Percentiles rank a stretch among this genome's conserved stretches.
Conservation (phyloP, 805 yeast species). For the Metschnikowia lochheadii region DNA sequence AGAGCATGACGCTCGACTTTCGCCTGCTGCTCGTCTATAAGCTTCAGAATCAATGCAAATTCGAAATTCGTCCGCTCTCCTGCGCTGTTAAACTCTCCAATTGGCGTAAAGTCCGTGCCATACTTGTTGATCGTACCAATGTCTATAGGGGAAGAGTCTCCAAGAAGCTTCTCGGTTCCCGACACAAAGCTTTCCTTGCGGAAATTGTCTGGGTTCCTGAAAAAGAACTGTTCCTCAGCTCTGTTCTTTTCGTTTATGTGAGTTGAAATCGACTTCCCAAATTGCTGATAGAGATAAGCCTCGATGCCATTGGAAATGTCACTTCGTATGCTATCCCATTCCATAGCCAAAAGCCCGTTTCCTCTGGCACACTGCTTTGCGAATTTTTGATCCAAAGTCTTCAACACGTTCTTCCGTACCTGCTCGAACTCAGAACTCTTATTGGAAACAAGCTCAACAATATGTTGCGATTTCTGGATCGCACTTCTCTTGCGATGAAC, state of each 20-base stretch:
- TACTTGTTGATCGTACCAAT: slow-evolving; percentile 12
- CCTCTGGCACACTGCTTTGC: slow-evolving; percentile 33
- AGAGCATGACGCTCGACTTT: not conserved
- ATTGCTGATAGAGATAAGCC: slow-evolving; percentile 29
- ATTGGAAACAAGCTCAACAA: slow-evolving; percentile 28
- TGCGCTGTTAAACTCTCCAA: slow-evolving; percentile 31
- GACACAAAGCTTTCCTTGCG: slow-evolving; percentile 9
- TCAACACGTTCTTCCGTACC: slow-evolving; percentile 24
- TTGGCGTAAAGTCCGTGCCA: slow-evolving; percentile 27
- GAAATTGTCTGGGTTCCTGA: slow-evolving; percentile 11
- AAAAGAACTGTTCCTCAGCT: slow-evolving; percentile 13
- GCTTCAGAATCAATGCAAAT: slow-evolving; percentile 22
- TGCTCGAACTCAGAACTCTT: slow-evolving; percentile 25
- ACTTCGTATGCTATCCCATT: slow-evolving; percentile 41
- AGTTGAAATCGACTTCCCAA: slow-evolving; percentile 23
- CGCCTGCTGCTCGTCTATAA: slow-evolving; percentile 8
- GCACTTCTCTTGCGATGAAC: slow-evolving; percentile 19
- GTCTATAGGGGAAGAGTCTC: slow-evolving; percentile 17
- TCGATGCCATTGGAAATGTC: slow-evolving; percentile 37
- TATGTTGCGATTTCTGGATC: slow-evolving; percentile 22
- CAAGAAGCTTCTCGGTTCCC: slow-evolving; percentile 9
- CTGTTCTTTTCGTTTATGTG: slow-evolving; percentile 9
- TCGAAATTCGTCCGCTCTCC: slow-evolving; percentile 30
- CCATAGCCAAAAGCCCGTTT: slow-evolving; percentile 36
- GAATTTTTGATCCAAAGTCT: slow-evolving; percentile 33